Conservation (phyloP, 78 protist genomes). For the Diacronema lutheri region DNA sequence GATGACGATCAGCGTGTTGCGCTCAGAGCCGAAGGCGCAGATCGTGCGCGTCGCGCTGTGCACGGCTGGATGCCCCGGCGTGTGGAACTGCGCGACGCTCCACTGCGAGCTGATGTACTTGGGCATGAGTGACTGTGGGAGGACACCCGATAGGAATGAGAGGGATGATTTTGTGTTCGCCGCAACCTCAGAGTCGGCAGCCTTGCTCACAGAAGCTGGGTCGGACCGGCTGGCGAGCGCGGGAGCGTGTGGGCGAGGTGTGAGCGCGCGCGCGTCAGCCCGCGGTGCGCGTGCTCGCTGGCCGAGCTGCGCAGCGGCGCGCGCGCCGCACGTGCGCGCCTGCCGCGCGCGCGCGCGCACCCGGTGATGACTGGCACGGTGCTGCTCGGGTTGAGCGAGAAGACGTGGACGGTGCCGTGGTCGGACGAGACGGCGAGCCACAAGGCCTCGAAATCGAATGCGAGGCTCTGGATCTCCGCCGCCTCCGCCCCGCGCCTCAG, state of each 20-base stretch:
- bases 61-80: slow-evolving; percentile 62
- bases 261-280: background rate
- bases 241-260: too few relatives aligned
- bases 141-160: slow-evolving; percentile 69
- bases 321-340: background rate
- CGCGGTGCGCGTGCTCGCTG: slow-evolving; percentile 3
- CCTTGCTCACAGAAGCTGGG: background rate
- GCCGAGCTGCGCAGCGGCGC: slow-evolving; percentile 28
- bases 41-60: slow-evolving; percentile 43
- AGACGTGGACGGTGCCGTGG: slow-evolving; percentile 91
- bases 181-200: background rate
- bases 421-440: slow-evolving; percentile 81
- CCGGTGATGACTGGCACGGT: background rate
- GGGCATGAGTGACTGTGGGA: slow-evolving; percentile 52
- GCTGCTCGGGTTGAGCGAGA: slow-evolving; percentile 45
- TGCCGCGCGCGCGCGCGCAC: too few relatives aligned
- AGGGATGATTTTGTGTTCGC: slow-evolving; percentile 21
- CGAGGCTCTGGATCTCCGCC: slow-evolving; percentile 76
- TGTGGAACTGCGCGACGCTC: slow-evolving; percentile 84
- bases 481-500: slow-evolving; percentile 87
- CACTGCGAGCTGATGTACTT: slow-evolving; percentile 88
- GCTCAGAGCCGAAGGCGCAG: slow-evolving; percentile 78
- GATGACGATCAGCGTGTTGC: slow-evolving; percentile 61
- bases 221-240: background rate
- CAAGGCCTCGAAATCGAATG: slow-evolving; percentile 65